Base-by-base conservation (phyloP, 169 alveolate species). In the Toxoplasma gondii region DNA sequence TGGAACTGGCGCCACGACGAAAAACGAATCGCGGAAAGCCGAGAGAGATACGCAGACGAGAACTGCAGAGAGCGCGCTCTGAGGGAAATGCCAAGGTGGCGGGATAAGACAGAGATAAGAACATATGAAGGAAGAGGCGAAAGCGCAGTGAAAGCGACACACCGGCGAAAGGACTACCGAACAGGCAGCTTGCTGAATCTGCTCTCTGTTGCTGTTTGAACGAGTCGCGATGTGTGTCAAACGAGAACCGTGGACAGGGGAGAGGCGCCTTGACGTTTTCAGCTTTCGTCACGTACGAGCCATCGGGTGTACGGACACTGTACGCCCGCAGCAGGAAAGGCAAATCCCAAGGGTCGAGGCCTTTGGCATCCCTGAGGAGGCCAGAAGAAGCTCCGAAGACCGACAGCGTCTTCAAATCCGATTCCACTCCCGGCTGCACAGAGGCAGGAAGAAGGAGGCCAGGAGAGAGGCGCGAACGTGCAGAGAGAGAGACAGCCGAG, bases 281-380 rank as follows among this genome's bases (percentile, higher is more conserved):
- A 4, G 58, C 58, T 49, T 12, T 12, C 58, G 58, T 31, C 86
- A n/a, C 86, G 22, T 78, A 38, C 86, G 27, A 16, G 29, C 44
- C 7, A 84, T 64, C 24, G 16, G 58, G 2, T 16, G 43, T 24
- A 81, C 2, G 84, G 45, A 24, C 38, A 22, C 39, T 29, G 84
- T 88, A 58, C 27, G 34, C 36, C 5, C 58, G 81, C 84, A 88
- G 70, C 29, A 91, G 54, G 38, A 80, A 91, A 0, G 90, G 90
- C 16, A 91, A 0, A 70, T 91, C 94, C 94, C 94, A 91, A 5
- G 94, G 90, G 39, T 74, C 43, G 4, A 91, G 34, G 27, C 24
- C 64, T 44, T 69, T 19, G 7, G 29, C 29, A 22, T n/a, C 27
- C 10, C 49, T 16, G 49, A 78, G 86, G 10, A 78, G 86, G 2